Base-by-base conservation (phyloP, 2,329 filamentous ascomycete genomes). In the Exophiala aquamarina region DNA sequence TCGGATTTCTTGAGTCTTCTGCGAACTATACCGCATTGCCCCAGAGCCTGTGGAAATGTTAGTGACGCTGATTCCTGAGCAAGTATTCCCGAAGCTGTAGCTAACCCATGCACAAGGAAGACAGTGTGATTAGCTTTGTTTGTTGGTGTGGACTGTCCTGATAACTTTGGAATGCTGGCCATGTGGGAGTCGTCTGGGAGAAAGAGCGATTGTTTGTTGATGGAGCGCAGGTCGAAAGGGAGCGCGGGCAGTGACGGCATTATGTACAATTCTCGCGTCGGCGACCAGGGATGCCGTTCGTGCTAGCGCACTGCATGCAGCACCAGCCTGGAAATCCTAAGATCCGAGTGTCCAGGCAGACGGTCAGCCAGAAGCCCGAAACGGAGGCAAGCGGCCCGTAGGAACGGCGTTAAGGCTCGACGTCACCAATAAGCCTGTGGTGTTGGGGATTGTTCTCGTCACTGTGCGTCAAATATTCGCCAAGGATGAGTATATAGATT, bases 101-200 rank as follows among this genome's bases (percentile, higher is more conserved):
- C 72, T 63, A 67, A 80, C 77, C 80, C 81, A 63, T 83, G 81
- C 34, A 82, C 73, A 11, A 84, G 69, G n/a, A 83, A 77, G 52
- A 77, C 79, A 23, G 83, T 71, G 61, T 84, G 81, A 44, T 78
- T 69, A 21, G 72, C 66, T 33, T 54, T 59, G 4, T 35, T 37
- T 18, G 35, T 37, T 7, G 37, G 42, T 36, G 53, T 48, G 11
- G 55, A 41, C 29, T 49, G 41, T 46, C 50, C 32, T n/a, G 45
- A 48, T 44, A 37, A 58, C 46, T 34, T 45, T 17, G 45, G 13
- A 14, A 26, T 28, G 14, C 33, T 39, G 17, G 58, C 55, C 59
- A 60, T 58, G 23, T 49, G 20, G 20, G 39, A 38, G n/a, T 39
- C 28, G 15, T 18, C 8, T 9, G 15, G 50, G 45, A 45, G 53